Base-by-base conservation (phyloP, 2,329 filamentous ascomycete genomes). In the Hysterium pulicare region DNA sequence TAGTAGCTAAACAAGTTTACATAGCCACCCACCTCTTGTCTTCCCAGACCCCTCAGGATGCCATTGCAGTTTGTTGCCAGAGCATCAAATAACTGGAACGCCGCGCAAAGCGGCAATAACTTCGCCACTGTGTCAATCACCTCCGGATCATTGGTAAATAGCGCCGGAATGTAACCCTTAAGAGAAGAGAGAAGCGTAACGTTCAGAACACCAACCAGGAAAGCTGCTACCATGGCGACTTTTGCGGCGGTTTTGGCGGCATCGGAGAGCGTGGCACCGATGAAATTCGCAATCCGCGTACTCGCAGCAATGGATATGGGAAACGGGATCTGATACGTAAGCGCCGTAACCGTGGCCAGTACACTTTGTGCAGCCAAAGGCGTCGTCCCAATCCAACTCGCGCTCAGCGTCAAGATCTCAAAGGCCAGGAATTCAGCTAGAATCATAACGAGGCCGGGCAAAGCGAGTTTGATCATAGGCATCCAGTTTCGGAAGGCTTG, bases 391-490 rank as follows among this genome's bases (percentile, higher is more conserved):
- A 96, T 83, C 54, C 86, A 87, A 39, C 84, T 87, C 0, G 87
- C 81, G 7, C 83, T 82, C n/a, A 96, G 75, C 0, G 90, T 95
- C 48, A 95, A 74, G 37, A 95, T 82, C 65, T 97, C 91, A 64
- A 97, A 97, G 5, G 90, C 90, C 9, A 96, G 77, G 70, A 87
- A 95, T 64, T 97, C 91, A 4, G 91, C 90, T 64, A 94, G 83
- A 2, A 97, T 86, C 90, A 96, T 96, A 51, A 95, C 73, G 63
- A 97, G 82, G 1, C 91, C 91, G 0, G 91, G 90, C 10, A 96
- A 72, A 0, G 91, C 89, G 28, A 97, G 83, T 36, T 82, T 81
- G 55, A 97, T 80, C 91, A 95, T 94, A 7, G 84, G 84, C 2
- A 75, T 74, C 87, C 87, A 93, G 60, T 91, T 91, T 24, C 71